phyloP scores from a whole-genome alignment of 2,329 filamentous ascomycete species.

The Aspergillus melleus region DNA sequence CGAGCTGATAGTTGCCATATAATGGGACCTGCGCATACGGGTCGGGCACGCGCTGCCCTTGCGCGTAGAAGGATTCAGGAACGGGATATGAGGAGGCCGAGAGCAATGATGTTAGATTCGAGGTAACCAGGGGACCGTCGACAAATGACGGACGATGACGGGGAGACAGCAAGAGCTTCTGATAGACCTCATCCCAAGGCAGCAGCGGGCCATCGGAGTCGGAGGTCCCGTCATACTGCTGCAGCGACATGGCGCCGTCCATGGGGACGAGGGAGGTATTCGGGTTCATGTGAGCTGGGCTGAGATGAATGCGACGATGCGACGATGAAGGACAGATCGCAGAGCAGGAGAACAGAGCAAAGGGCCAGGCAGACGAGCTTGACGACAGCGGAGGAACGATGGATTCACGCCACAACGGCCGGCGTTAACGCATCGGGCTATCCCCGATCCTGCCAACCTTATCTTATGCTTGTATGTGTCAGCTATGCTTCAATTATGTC shows the following conservation, averaged over 20 bases:
- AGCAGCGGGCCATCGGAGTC: conserved; percentile 8
- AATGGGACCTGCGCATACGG: neutral
- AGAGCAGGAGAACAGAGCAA: neutral
- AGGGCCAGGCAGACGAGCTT: neutral
- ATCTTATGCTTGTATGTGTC: neutral
- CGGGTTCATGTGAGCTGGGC: neutral
- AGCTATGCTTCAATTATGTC: neutral
- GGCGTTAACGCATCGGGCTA: neutral
- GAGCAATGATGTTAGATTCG: conserved; percentile 17
- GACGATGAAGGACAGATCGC: neutral
- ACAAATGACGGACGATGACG: conserved; percentile 4
- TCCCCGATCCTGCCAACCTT: neutral
- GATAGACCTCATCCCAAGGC: conserved; percentile 13
- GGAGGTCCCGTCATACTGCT: neutral
- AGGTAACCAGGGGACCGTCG: neutral
- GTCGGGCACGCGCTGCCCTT: neutral
- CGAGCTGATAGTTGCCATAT: conserved; percentile 5
- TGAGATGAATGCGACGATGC: neutral
- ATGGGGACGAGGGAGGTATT: neutral
- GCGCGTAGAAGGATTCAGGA: conserved; percentile 7
- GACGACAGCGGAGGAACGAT: neutral
- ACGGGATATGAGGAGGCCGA: conserved; percentile 23
- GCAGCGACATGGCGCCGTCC: neutral
- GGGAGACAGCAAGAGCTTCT: conserved; percentile 4
- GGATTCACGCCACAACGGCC: neutral